These are phyloP conservation scores for Fusarium duplospermum DNA, from an alignment of 2,329 filamentous ascomycete genomes.

Conservation along the genomic window DNA sequence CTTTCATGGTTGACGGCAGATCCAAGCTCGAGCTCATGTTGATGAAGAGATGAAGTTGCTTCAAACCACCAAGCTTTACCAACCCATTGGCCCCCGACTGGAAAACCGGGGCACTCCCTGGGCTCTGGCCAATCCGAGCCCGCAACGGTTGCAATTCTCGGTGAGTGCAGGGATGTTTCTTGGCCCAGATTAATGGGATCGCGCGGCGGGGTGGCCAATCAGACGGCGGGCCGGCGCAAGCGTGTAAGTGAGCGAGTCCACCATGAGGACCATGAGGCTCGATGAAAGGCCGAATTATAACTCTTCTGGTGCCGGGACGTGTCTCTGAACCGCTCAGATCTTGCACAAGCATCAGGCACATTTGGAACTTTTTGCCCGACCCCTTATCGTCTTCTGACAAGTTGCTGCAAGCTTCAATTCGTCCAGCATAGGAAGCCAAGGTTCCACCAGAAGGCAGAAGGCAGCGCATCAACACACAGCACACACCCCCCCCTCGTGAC, in stretches of 20 bases:
- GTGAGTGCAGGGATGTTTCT: constrained; percentile 45
- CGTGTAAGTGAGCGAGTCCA: constrained; percentile 54
- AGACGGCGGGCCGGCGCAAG: constrained; percentile 37
- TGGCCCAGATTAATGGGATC: constrained; percentile 42
- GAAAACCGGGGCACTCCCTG: background rate
- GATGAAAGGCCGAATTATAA: constrained; percentile 54
- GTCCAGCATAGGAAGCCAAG: constrained; percentile 50
- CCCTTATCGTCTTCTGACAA: constrained; percentile 53
- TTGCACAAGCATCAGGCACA: constrained; percentile 54
- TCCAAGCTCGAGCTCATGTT: background rate
- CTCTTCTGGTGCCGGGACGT: constrained; percentile 52
- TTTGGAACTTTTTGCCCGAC: constrained; percentile 51
- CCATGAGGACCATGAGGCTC: constrained; percentile 45
- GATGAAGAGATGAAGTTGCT: background rate
- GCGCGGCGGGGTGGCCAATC: constrained; percentile 42
- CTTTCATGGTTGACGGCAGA: background rate
- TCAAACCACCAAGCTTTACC: background rate
- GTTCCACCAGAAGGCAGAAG: constrained; percentile 52
- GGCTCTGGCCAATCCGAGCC: background rate
- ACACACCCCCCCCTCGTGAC: constrained; percentile 45
- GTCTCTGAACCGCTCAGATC: constrained; percentile 53
- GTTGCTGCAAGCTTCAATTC: constrained; percentile 52
- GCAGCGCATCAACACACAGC: background rate
- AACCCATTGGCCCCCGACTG: background rate
- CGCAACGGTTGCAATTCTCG: constrained; percentile 40